Base-by-base conservation (phyloP, 1,139 yeast species). In the Taphrina populina region DNA sequence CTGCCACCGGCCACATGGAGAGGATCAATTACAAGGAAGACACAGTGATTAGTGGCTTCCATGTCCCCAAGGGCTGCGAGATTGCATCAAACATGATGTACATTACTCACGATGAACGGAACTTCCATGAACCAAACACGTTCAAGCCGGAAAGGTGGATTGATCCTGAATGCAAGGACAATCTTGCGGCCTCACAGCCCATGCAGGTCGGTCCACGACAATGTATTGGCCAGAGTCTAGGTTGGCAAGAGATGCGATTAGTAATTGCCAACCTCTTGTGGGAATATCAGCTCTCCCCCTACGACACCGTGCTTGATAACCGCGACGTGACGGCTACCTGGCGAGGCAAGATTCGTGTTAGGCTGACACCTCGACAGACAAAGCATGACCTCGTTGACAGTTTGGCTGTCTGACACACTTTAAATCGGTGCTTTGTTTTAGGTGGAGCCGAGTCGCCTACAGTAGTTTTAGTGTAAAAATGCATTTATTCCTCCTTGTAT, bases 131-230 rank as follows among this genome's bases (percentile, higher is more conserved):
- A 19, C 36, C 36, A 19, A 33, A 33, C 15, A 19, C 10, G 36
- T 33, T 33, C 36, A 33, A 8, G 13, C 36, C 36, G 8, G 36
- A 33, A 19, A 33, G 36, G 15, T 33, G 36, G 36, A 33, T 33
- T 6, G 36, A 33, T 33, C 36, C 36, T n/a, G 36, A 33, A 6
- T 33, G 36, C 36, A 33, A 33, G 36, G 36, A 33, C 36, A 33
- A 33, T n/a, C 15, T 33, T 7, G 36, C 36, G 13, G 36, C 36
- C 6, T 33, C 36, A 13, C 36, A 33, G 17, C 36, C 36, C 7
- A 33, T 33, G 36, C 15, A 7, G 17, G 13, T n/a, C 15, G 36
- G 36, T 6, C 36, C 36, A 6, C 8, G 36, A 6, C 36, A 33
- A 13, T 33, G 36, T n/a, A 33, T 33, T 33, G 36, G 36, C 36